A percentile compares a stretch with the other conserved stretches of the same genome.
These are phyloP conservation scores for Striga asiatica DNA, from an alignment of 257 asterid genomes.

Conservation along the genomic window DNA sequence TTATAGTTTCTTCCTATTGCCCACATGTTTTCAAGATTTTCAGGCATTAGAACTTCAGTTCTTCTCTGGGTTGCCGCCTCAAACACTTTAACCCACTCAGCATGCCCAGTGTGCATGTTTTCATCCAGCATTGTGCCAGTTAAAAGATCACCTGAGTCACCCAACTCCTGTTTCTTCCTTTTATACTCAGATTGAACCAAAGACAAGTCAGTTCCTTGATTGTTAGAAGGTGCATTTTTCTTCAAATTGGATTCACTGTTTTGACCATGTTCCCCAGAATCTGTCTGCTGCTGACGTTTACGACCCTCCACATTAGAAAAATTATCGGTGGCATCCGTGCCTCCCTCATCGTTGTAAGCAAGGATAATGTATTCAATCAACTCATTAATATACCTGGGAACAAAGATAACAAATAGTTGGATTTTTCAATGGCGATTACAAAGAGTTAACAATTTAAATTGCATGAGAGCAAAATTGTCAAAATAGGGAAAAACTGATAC, in stretches of 20 bases:
- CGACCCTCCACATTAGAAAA: conserved; percentile 30
- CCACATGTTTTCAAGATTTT: conserved; percentile 99
- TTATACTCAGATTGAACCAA: conserved; percentile 30
- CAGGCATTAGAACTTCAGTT: conserved; percentile 96
- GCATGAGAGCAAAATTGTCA: background rate
- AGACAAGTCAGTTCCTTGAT: conserved; percentile 31
- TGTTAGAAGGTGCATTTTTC: conserved; percentile 21
- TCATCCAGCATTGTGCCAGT: conserved; percentile 35
- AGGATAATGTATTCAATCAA: conserved; percentile 71
- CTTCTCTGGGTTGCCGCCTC: conserved; percentile 98
- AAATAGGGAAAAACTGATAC: background rate
- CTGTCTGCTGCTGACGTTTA: conserved; percentile 25
- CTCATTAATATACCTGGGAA: conserved; percentile 79
- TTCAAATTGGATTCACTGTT: conserved; percentile 31
- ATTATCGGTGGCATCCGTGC: conserved; percentile 30
- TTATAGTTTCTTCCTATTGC: conserved; percentile 90
- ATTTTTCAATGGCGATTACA: conserved; percentile 11
- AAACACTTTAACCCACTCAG: conserved; percentile 83
- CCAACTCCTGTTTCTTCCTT: conserved; percentile 27
- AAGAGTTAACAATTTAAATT: background rate
- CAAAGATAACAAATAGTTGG: conserved; percentile 3
- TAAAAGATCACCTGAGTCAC: conserved; percentile 25
- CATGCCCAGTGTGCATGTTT: conserved; percentile 36
- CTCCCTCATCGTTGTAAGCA: conserved; percentile 49
- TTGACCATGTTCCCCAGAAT: conserved; percentile 29